Evolutionary conservation across 805 yeast genomes (phyloP), one percentile per base, ranked within the genome.

Genomic region (Candida vartiovaarae): DNA sequence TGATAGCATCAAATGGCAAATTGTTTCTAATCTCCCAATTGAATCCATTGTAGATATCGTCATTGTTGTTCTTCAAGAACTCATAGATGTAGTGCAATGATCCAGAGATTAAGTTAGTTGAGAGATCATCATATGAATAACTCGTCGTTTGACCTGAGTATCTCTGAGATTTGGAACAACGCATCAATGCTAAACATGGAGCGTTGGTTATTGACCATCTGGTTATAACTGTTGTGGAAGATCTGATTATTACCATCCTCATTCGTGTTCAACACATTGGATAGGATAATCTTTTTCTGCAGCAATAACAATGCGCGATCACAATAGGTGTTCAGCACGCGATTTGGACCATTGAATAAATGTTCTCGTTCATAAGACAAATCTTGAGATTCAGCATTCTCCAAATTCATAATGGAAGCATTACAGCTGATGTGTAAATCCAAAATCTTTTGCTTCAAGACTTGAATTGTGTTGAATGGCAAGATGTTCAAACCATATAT

Each of bases 1-100:
- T 72, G 11, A 78, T 68, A 6, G 80, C 76, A 57, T 78, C 82
- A 41, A 78, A 64, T 3, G 84, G 84, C 39, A 78, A 70, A n/a
- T 76, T 75, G 37, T 80, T 65, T 53, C 78, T 72, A 39, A 78
- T 67, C 49, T 76, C 78, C 84, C 84, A 78, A 51, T 78, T 78
- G 57, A 66, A 78, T 44, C 71, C 68, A 5, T 76, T 76, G 54
- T 71, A 75, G 40, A 72, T 68, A 36, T 61, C 63, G 41, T 59
- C 60, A 44, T 71, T 68, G 51, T 74, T 74, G 49, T 75, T 70
- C 54, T 73, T 71, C 46, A 75, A 59, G 52, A 78, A 78, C 46
- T 75, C 77, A 51, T 74, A 74, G 49, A 78, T 60, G 49, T 75
- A 76, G 51, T 78, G 83, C 37, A 78, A 53, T 8, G 78, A 66